These are phyloP conservation scores for Sonneratia alba DNA, from an alignment of 345 rosid species.

Conservation along the genomic window DNA sequence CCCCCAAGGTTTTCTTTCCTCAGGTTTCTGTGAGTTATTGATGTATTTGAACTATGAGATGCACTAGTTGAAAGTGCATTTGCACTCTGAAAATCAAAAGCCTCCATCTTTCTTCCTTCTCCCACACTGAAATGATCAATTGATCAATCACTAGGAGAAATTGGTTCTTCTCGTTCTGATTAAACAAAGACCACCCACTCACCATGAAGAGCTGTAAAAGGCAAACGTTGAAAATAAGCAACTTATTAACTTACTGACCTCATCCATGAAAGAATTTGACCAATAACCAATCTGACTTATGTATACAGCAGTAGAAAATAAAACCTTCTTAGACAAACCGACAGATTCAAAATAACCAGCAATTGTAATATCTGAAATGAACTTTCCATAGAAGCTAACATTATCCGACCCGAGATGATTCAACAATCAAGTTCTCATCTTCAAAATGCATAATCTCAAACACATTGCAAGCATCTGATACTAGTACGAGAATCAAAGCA, in stretches of 20 bases:
- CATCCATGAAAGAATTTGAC: not conserved
- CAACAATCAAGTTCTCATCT: too few species aligned
- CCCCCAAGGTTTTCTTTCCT: constrained; percentile 51
- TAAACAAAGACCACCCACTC: not conserved
- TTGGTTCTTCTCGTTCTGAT: not conserved
- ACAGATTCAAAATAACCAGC: not conserved
- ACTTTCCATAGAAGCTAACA: too few species aligned
- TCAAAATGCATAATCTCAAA: too few species aligned
- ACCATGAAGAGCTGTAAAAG: not conserved
- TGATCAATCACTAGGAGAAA: not conserved
- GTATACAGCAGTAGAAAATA: not conserved
- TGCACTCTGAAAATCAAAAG: not conserved
- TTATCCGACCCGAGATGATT: too few species aligned
- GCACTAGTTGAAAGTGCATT: not conserved
- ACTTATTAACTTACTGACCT: not conserved
- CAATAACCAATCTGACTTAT: not conserved
- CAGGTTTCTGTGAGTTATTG: constrained; percentile 29
- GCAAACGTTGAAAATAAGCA: not conserved
- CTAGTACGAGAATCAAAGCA: too few species aligned
- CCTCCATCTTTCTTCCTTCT: constrained; percentile 3
- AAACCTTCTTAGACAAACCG: not conserved
- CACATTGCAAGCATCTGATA: too few species aligned
- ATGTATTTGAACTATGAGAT: not conserved
- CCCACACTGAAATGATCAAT: not conserved
- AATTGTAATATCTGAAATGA: too few species aligned